Evolutionary conservation across 2,329 filamentous ascomycete genomes (phyloP), one percentile per base, ranked within the genome.

Genomic region (Sporothrix dimorphospora): DNA sequence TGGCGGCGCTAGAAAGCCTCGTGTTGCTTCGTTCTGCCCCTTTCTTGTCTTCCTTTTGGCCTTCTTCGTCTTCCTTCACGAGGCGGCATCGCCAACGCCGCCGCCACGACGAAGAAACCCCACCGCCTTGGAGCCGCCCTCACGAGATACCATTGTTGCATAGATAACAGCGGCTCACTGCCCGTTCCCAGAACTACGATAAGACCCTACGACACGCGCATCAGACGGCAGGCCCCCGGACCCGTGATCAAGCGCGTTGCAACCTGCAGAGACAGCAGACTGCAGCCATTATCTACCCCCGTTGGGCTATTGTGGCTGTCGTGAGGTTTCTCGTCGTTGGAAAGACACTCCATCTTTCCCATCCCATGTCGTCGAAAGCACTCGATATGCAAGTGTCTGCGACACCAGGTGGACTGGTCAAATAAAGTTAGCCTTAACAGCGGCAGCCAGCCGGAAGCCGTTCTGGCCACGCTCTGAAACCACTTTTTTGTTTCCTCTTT

Each of bases 111-210:
- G n/a, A n/a, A n/a, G n/a, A 24, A 53, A 27, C 21, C 40, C 61
- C 61, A 65, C 40, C 24, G 38, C 40, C 19, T 57, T 24, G 21
- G 27, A 8, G 45, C 6, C 14, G 45, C 6, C 14, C 19, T 34
- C n/a, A 66, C 65, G 27, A 40, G 30, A 34, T 69, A 30, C 38
- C n/a, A 51, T 70, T 70, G 69, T 70, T 70, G 69, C 69, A 70
- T 70, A 70, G 69, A 70, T 70, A 70, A 70, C 69, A 53, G 42
- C 34, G 42, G n/a, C 21, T n/a, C 12, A 59, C 30, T n/a, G 34
- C 67, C 51, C 24, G 51, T 45, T 57, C 40, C 51, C 49, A 57
- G 34, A 57, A 30, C 27, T 68, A 53, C 65, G 30, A 68, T 27
- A 55, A 53, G 47, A n/a, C n/a, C n/a, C 47, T 4, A 19, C 53